These are phyloP conservation scores for Aureobasidium sp. DNA, from an alignment of 2,329 filamentous ascomycete species.

Conservation along the genomic window DNA sequence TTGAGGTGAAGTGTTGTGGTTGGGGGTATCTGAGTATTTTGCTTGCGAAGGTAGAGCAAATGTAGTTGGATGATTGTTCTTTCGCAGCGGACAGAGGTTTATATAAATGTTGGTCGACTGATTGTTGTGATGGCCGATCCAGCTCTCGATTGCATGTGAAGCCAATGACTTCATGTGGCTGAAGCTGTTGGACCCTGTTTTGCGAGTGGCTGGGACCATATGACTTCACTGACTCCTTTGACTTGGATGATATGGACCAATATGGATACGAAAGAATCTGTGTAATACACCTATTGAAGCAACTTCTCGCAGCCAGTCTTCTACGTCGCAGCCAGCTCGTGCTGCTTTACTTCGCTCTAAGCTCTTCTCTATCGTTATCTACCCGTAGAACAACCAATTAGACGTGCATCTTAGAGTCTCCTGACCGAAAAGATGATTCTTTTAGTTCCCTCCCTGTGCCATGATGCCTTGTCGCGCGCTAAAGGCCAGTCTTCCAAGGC, in stretches of 20 bases:
- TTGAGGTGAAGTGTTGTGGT: background rate
- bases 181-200: conserved; percentile 7
- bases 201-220: conserved; percentile 2
- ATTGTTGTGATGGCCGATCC: background rate
- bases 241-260: background rate
- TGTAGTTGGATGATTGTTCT: background rate
- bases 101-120: background rate
- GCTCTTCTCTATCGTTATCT: background rate
- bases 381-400: background rate
- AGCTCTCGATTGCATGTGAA: conserved; percentile 11
- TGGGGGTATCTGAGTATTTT: background rate
- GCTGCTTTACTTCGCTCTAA: background rate
- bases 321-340: background rate
- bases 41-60: background rate
- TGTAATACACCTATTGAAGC: too few species aligned
- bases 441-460: conserved; percentile 14
- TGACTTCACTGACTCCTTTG: conserved; percentile 10
- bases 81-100: background rate
- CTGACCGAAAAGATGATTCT: conserved; percentile 13
- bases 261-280: too few species aligned
- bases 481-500: conserved; percentile 18
- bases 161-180: conserved; percentile 4
- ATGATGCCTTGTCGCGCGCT: background rate
- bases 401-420: background rate
- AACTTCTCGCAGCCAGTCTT: background rate